phyloP scores from a whole-genome alignment of 352 stramenopile species.

The Discostella stelligera region DNA sequence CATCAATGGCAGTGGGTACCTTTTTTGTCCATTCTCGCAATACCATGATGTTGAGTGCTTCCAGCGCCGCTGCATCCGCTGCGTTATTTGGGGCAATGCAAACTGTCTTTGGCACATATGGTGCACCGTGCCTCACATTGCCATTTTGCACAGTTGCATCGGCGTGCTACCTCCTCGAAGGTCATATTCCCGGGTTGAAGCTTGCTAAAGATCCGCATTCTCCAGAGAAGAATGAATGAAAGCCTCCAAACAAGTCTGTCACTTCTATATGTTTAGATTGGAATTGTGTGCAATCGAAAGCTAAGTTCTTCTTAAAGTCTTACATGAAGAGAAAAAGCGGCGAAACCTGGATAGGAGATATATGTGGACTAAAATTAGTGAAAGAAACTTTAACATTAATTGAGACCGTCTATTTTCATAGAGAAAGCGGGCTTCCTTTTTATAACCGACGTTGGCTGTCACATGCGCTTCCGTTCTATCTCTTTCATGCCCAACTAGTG shows the following conservation, averaged over 20 bases:
- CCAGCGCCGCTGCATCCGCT: conserved; percentile 55
- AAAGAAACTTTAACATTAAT: no score
- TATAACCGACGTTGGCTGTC: no score
- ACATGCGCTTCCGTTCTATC: no score
- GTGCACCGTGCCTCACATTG: conserved; percentile 66
- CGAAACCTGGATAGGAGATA: no score
- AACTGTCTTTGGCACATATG: conserved; percentile 55
- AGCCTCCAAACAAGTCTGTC: background rate
- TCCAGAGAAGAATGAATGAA: conserved; percentile 63
- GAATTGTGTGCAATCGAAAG: no score
- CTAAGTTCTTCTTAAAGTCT: no score
- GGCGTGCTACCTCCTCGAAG: conserved; percentile 62
- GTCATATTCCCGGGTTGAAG: conserved; percentile 49
- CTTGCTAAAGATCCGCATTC: conserved; percentile 65
- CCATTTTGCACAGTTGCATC: conserved; percentile 74
- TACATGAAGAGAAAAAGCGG: no score
- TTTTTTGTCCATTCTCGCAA: conserved; percentile 65
- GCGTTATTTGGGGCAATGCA: conserved; percentile 72
- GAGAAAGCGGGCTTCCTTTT: no score
- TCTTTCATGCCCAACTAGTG: conserved; percentile 9
- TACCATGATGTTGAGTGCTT: conserved; percentile 33
- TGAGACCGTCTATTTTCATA: background rate
- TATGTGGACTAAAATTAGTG: no score
- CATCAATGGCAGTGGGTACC: conserved; percentile 62
- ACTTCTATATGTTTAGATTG: no score